Evolutionary conservation across 2,329 filamentous ascomycete species (phyloP), one percentile per base, ranked within the genome.

Genomic region (Phoma sp.): DNA sequence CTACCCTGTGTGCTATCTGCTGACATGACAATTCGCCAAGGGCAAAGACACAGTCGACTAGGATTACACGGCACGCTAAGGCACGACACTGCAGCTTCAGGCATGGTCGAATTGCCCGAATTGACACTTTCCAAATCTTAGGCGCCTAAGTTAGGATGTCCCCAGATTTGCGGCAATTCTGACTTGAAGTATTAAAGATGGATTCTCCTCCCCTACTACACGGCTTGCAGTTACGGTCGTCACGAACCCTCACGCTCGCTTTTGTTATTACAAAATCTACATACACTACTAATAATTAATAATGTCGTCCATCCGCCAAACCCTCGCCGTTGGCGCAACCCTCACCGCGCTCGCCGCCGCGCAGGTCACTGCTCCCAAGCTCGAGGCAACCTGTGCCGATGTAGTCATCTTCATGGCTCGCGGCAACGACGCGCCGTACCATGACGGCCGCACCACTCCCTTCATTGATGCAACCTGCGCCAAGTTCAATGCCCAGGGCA

Each of bases 321-420:
- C 56, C 47, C 52, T 67, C 51, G 55, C 58, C 55, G 53, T 62
- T 52, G 62, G 59, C 59, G 60, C 61, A 18, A 18, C 18, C 52
- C 47, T 68, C 55, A 52, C 62, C 41, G 59, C 60, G 43, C 55
- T 64, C 61, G 64, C 64, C 47, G 56, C 62, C 48, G 73, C 67
- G 46, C 74, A 77, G 66, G 41, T 14, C 33, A 11, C 50, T 14
- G 39, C 60, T 48, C 60, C 62, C 52, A 65, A 66, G 59, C 59
- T 61, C 59, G 56, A 62, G 47, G 63, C 63, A 50, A 47, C 60
- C 50, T 66, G 63, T 54, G 54, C 56, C 49, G 63, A 64, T 61
- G 59, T 49, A 45, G 54, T 62, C 38, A 60, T 66, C 50, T 57
- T 66, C 42, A 61, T 64, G 59, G 63, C 63, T 52, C 63, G 63